These are phyloP conservation scores for Ophiostoma pallidulum DNA, from an alignment of 2,329 filamentous ascomycete species.

Conservation along the genomic window DNA sequence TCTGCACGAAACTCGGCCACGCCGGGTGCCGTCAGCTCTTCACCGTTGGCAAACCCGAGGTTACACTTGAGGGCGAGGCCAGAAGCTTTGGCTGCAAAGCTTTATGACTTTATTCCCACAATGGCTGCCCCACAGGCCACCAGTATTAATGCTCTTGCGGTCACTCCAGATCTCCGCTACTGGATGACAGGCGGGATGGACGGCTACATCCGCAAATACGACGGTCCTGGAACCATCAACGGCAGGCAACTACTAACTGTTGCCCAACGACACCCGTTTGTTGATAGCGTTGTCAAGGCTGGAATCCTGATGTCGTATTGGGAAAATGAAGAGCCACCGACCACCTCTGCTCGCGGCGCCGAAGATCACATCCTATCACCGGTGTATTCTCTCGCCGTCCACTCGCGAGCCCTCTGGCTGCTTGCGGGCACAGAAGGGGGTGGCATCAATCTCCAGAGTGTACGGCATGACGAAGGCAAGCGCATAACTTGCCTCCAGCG, in stretches of 20 bases:
- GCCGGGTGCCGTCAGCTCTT: constrained; percentile 22
- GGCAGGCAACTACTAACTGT: constrained; percentile 89
- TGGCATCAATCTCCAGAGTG: constrained; percentile 84
- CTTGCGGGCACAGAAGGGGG: constrained; percentile 85
- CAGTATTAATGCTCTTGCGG: constrained; percentile 84
- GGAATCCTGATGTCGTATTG: constrained; percentile 93
- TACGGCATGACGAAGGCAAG: constrained; percentile 90
- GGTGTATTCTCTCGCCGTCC: constrained; percentile 87
- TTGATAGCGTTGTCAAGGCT: constrained; percentile 93
- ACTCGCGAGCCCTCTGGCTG: constrained; percentile 84
- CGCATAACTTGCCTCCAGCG: constrained; percentile 70
- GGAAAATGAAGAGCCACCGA: constrained; percentile 80
- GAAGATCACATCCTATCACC: constrained; percentile 66
- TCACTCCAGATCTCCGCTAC: constrained; percentile 89
- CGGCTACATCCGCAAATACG: constrained; percentile 94
- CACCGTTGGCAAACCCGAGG: constrained; percentile 21
- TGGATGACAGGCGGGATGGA: constrained; percentile 91
- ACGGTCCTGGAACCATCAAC: constrained; percentile 90
- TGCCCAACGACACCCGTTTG: constrained; percentile 90
- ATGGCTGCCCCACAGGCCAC: constrained; percentile 95
- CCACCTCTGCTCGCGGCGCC: constrained; percentile 31
- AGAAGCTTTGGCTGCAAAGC: constrained; percentile 67
- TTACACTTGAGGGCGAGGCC: constrained; percentile 57
- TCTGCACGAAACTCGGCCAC: constrained; percentile 23
- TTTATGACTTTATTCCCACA: constrained; percentile 93